Base-by-base conservation (phyloP, 257 asterid species). In the Ilex asprella region DNA sequence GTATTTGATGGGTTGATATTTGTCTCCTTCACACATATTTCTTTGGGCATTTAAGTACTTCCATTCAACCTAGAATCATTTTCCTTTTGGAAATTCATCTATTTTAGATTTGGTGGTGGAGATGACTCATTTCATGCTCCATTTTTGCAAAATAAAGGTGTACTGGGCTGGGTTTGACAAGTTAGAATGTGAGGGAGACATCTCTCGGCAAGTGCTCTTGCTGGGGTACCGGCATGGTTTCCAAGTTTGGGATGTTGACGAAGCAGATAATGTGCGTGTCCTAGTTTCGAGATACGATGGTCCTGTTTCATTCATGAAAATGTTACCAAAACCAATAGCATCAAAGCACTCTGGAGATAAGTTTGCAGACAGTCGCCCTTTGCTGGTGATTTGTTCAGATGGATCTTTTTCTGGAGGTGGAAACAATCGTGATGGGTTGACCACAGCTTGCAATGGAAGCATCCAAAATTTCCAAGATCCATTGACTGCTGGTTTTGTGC, bases 211-310 rank as follows among this genome's bases (percentile, higher is more conserved):
- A 54, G 70, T 81, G 62, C 77, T 87, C 61, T 79, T 87, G 79
- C 82, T 92, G 69, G 95, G 91, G 31, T 85, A 66, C 81, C 79
- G 75, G 66, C 73, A 75, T 54, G 97, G 96, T 41, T 92, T 89
- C 83, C 95, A 89, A 83, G 84, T 92, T 64, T 92, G 99, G 97
- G 97, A 92, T 77, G 93, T 87, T 66, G 95, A 92, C 73, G 87
- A 76, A 59, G 89, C 83, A n/a, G 86, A 82, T 71, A 86, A 86
- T 72, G 95, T 92, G 60, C 83, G 69, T 56, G 81, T 78, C 73
- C 69, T 92, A 69, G 96, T 89, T 62, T 70, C 97, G 53, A 84
- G 93, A 77, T 86, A 85, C 60, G 99, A 92, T 65, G 96, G 99
- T 39, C 88, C 94, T 16, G 97, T 92, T 75, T 83, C 97, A 13